Conservation (phyloP, 208 protist species). For the Trichomonas tenax region DNA sequence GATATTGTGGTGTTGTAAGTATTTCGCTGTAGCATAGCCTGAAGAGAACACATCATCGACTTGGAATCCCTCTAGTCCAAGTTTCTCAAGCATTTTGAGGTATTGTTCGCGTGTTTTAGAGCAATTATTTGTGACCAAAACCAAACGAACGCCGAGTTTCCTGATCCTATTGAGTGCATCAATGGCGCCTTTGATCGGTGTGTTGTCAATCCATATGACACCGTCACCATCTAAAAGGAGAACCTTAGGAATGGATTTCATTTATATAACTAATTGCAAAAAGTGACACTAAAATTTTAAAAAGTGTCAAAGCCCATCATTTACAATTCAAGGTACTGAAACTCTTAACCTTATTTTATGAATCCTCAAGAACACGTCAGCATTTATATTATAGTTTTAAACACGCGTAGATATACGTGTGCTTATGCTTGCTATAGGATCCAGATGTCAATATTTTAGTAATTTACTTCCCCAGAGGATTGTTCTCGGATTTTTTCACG, state of each 20-base stretch:
- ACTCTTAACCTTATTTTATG: too few species aligned
- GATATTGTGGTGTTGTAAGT: background rate
- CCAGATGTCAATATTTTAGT: too few species aligned
- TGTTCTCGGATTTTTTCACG: too few species aligned
- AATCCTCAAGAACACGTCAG: too few species aligned
- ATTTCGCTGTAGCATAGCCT: background rate
- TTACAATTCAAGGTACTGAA: too few species aligned
- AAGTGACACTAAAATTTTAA: too few species aligned
- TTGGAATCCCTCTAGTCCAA: background rate
- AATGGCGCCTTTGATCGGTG: background rate
- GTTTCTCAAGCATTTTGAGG: background rate
- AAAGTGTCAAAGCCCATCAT: too few species aligned
- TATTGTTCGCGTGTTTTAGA: background rate
- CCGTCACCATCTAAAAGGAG: constrained; percentile 7
- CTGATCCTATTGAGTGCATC: background rate
- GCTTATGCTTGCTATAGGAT: too few species aligned
- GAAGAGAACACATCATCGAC: background rate
- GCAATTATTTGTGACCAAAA: constrained; percentile 12
- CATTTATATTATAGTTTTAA: too few species aligned
- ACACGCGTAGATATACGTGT: too few species aligned
- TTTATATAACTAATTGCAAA: too few species aligned
- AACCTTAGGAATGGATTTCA: background rate
- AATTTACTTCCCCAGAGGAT: too few species aligned
- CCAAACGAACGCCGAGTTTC: background rate
- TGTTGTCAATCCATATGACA: constrained; percentile 1